Base-by-base conservation (phyloP, 1,139 yeast genomes). In the Candida sanyaensis region DNA sequence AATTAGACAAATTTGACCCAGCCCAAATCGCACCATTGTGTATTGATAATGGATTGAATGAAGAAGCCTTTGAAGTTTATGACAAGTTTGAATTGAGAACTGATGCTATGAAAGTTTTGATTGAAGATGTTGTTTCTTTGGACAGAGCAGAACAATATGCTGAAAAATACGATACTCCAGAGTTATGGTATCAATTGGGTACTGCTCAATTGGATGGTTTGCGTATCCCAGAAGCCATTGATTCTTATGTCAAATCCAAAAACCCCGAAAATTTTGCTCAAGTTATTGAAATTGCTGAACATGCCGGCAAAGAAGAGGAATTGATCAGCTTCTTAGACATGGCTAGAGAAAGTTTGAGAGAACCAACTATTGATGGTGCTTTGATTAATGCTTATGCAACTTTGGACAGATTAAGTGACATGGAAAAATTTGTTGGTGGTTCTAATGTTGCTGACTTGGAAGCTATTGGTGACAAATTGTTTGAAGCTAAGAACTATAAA, bases 81-180 rank as follows among this genome's bases (percentile, higher is more conserved):
- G 86, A 90, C 69, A 91, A 89, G 74, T 85, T 88, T 63, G 91
- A 88, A 60, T 76, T 86, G 64, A 78, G 88, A 63, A 60, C 78
- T 23, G 88, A 89, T 53, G 99, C 99, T 30, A 79, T 93, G 79
- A 84, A 81, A 57, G 99, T 93, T 28, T 78, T 93, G 63, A 95
- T 91, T 53, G 99, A 93, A 61, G 96, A 93, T 59, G 78, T 93
- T 57, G 81, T 92, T 87, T 89, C 97, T 11, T 81, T 93, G 53
- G 99, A 93, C 68, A 86, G 99, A 66, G 99, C 96, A 63, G 95
- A 88, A 63, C 83, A 85, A 52, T 95, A 89, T 61, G 98, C 96
- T 55, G 98, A 92, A 60, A 89, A 88, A 69, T 77, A 90, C 57
- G 93, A 92, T 60, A 78, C 81, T 37, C 83, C 96, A 11, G 96